Evolutionary conservation across 257 asterid species (phyloP).

Genomic region (Echium plantagineum): DNA sequence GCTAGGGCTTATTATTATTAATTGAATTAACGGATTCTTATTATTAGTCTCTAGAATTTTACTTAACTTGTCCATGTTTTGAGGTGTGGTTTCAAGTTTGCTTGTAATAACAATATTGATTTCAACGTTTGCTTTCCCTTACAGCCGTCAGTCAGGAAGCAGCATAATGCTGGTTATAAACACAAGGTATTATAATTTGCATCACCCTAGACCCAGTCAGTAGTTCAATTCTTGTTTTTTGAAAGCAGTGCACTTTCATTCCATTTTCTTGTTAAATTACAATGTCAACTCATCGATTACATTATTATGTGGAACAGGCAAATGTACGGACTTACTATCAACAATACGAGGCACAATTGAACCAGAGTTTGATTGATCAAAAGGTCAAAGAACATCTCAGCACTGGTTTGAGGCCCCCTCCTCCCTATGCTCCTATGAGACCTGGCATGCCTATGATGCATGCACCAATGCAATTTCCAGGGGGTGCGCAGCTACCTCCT

Average conservation of each 20-base stretch:
- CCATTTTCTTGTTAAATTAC: neutral
- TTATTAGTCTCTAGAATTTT: too few species aligned
- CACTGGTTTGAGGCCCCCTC: conserved; percentile 52
- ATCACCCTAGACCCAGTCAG: too few species aligned
- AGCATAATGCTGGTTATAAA: conserved; percentile 93
- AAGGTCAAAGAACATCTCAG: conserved; percentile 80
- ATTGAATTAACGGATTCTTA: too few species aligned
- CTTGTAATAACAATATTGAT: neutral
- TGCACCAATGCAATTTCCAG: conserved; percentile 44
- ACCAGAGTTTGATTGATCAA: conserved; percentile 90
- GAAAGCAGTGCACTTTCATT: too few species aligned
- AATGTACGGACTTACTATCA: conserved; percentile 85
- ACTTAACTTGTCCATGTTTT: too few species aligned
- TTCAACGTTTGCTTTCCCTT: conserved; percentile 9
- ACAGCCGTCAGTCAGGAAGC: conserved; percentile 98
- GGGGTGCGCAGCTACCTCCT: conserved; percentile 37
- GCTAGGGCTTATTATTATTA: neutral
- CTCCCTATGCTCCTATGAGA: conserved; percentile 48
- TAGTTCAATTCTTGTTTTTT: too few species aligned
- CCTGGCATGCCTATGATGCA: conserved; percentile 64
- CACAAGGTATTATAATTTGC: conserved; percentile 53
- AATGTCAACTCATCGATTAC: neutral
- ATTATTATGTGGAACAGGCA: conserved; percentile 40
- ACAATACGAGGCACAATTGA: conserved; percentile 90
- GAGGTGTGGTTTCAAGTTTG: neutral